Conservation (phyloP, 371 early-diverging fungal species). For the Mortierella sp. region DNA sequence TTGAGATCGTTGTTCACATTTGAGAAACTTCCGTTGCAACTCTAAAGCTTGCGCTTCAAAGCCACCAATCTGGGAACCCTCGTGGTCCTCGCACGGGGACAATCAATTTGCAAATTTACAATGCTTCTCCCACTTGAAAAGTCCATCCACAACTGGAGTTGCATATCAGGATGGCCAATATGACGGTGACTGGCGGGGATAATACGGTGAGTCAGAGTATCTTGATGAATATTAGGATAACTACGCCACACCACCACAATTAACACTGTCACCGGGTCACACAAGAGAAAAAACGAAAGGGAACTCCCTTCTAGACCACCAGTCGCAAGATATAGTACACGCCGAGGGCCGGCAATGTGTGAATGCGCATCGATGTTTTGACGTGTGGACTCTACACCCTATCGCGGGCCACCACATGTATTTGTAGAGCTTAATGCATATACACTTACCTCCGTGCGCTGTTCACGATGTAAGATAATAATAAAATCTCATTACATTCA, state of each 20-base stretch:
- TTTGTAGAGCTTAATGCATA: neutral
- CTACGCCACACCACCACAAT: slow-evolving; percentile 1
- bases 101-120: neutral
- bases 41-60: neutral
- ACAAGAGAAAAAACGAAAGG: neutral
- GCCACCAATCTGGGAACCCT: neutral
- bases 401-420: no score
- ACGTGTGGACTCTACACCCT: neutral
- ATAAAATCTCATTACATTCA: neutral
- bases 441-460: neutral
- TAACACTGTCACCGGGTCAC: no score
- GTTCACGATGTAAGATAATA: neutral
- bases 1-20: neutral
- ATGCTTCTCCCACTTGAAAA: neutral
- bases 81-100: neutral
- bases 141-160: neutral
- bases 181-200: neutral
- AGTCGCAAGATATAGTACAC: neutral
- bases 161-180: neutral
- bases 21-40: neutral
- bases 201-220: neutral
- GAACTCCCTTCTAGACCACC: neutral
- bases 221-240: neutral
- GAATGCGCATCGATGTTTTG: slow-evolving; percentile 11
- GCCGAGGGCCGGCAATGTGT: slow-evolving; percentile 7